Conservation (phyloP, 2,329 filamentous ascomycete genomes). For the Epichloe glyceriae region DNA sequence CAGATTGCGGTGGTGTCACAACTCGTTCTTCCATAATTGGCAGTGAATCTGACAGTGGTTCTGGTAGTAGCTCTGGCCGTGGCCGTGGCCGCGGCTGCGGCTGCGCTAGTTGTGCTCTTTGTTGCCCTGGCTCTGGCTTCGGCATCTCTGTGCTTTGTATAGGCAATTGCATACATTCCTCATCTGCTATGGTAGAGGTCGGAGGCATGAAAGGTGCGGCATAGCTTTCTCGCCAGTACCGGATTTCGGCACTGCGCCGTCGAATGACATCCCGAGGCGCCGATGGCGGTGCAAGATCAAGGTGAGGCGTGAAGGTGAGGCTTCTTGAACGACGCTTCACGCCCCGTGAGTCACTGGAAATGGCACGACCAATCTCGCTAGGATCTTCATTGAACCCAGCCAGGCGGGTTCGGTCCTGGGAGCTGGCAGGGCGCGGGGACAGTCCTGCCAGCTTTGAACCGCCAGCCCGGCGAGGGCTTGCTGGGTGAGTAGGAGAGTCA, state of each 20-base stretch:
- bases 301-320: conserved; percentile 38
- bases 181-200: conserved; percentile 32
- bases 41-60: not conserved
- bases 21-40: not conserved
- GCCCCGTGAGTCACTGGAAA: conserved; percentile 40
- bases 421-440: conserved; percentile 48
- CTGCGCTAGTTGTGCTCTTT: not conserved
- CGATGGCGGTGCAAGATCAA: conserved; percentile 12
- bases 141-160: conserved; percentile 9
- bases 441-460: conserved; percentile 38
- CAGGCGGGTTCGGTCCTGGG: conserved; percentile 35
- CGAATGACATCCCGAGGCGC: conserved; percentile 21
- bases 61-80: conserved; percentile 15
- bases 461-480: conserved; percentile 14
- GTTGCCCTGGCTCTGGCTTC: conserved; percentile 13
- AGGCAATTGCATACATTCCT: conserved; percentile 17
- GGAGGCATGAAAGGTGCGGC: conserved; percentile 38
- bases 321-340: conserved; percentile 45
- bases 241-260: conserved; percentile 49
- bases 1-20: not conserved
- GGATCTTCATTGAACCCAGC: conserved; percentile 29
- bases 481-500: conserved; percentile 10
- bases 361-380: conserved; percentile 47
- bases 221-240: conserved; percentile 51
- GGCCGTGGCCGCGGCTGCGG: conserved; percentile 19